Base-by-base conservation (phyloP, 2,329 filamentous ascomycete genomes). In the Sclerotinia minor region DNA sequence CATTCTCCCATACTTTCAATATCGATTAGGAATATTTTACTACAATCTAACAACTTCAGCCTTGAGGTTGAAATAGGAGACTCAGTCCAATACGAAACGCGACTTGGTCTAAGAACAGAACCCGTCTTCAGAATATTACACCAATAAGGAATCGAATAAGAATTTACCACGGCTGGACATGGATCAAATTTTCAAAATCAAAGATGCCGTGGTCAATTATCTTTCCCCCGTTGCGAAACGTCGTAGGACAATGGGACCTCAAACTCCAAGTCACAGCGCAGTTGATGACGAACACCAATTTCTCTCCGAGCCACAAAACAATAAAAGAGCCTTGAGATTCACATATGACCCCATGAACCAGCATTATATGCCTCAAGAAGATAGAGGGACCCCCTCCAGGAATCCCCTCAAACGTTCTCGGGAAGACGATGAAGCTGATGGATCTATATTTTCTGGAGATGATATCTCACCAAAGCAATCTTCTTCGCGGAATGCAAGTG, bases 211-310 rank as follows among this genome's bases (percentile, higher is more conserved):
- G 54, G 61, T 74, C 38, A 70, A 69, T 24, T 74, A 72, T 59
- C 66, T 78, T 53, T 76, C 76, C 19, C 76, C 76, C 44, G 47
- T 67, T 13, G 60, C 72, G 19, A 76, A 77, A 57, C 76, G 76
- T 57, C 76, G 72, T 49, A 75, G 75, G 29, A 77, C 76, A 24
- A 58, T 72, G 32, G 74, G 69, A 24, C 72, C 72, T 66, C 64
- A 60, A 24, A 71, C 71, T n/a, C 69, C 72, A 15, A 58, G 57
- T 32, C 68, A 71, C 19, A 61, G 55, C 5, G 65, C 57, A 52
- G 58, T 65, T 17, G 54, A 45, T 7, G 55, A 57, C 29, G 70
- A 72, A 24, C 68, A 67, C 50, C 59, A 52, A 9, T 74, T 71
- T 41, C 47, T 57, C 9, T 72, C 71, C 19, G 73, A 74, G 44